Conservation (phyloP, 768 basidiomycete genomes). For the Flagelloscypha sp. region DNA sequence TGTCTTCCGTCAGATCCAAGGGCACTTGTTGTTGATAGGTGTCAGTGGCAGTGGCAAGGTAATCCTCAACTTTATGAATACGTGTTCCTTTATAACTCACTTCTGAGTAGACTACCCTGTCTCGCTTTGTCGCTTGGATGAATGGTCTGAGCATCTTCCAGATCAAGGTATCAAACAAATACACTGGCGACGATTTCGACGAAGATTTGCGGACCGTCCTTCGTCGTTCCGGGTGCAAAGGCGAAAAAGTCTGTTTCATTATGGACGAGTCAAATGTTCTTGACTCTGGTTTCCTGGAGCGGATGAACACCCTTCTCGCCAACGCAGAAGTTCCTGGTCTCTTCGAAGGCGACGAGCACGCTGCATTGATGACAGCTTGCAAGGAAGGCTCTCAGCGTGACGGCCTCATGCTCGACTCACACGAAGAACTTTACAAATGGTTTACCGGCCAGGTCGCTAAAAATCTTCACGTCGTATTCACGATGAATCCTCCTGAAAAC, state of each 20-base stretch:
- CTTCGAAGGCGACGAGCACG: constrained; percentile 99
- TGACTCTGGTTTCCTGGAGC: constrained; percentile 96
- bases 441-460: constrained; percentile 98
- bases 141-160: constrained; percentile 99
- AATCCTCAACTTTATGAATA: constrained; percentile 12
- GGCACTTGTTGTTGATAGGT: constrained; percentile 92
- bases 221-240: constrained; percentile 93
- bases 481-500: constrained; percentile 97
- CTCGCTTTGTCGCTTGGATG: constrained; percentile 99
- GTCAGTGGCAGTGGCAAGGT: constrained; percentile 99
- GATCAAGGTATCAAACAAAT: constrained; percentile 99
- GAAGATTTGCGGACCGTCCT: constrained; percentile 94
- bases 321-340: constrained; percentile 99
- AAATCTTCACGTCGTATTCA: constrained; percentile 98
- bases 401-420: constrained; percentile 95
- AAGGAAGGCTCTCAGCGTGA: constrained; percentile 99
- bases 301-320: constrained; percentile 99
- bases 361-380: constrained; percentile 97
- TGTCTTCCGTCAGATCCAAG: constrained; percentile 97
- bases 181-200: constrained; percentile 97
- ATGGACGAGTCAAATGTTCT: constrained; percentile 99
- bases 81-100: constrained; percentile 10
- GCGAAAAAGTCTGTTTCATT: constrained; percentile 99
- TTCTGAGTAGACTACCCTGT: constrained; percentile 75
- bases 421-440: constrained; percentile 96